phyloP scores from a whole-genome alignment of 2,329 filamentous ascomycete species.

The Neofusicoccum laricinum region DNA sequence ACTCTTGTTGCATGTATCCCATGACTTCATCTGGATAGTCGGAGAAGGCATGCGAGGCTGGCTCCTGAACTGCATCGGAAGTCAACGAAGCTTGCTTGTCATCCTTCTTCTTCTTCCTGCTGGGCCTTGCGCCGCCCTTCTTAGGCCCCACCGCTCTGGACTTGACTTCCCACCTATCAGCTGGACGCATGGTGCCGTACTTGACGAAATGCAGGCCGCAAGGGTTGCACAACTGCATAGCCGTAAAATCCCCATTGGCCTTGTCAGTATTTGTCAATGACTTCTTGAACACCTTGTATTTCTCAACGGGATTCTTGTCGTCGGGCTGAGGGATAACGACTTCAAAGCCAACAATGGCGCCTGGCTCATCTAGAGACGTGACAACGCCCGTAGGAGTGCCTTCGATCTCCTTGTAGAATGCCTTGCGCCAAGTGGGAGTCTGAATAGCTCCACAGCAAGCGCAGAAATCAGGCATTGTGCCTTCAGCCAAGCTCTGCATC shows the following conservation, averaged over 20 bases:
- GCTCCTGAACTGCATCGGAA: conserved; percentile 7
- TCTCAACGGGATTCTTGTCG: conserved; percentile 58
- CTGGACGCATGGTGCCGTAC: conserved; percentile 77
- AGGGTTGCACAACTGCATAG: conserved; percentile 84
- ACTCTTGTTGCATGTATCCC: background rate
- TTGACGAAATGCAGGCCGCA: conserved; percentile 96
- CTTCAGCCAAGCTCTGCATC: conserved; percentile 63
- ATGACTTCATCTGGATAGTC: conserved; percentile 12
- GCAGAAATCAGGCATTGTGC: conserved; percentile 84
- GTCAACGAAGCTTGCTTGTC: background rate
- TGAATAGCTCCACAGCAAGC: conserved; percentile 92
- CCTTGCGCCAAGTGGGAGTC: conserved; percentile 93
- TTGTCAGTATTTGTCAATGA: conserved; percentile 64
- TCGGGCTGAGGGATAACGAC: conserved; percentile 37
- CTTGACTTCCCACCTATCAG: conserved; percentile 69
- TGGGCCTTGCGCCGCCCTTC: conserved; percentile 40
- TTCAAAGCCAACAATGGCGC: conserved; percentile 57
- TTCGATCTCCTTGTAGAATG: conserved; percentile 58
- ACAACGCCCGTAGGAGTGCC: conserved; percentile 69
- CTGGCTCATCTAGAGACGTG: conserved; percentile 64
- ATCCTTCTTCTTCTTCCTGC: conserved; percentile 26
- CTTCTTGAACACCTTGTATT: conserved; percentile 78
- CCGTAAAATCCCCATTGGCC: conserved; percentile 57
- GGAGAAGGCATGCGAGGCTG: background rate
- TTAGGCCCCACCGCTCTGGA: conserved; percentile 40